Conservation (phyloP, 164 flowering plant species). For the Liquidambar formosana region DNA sequence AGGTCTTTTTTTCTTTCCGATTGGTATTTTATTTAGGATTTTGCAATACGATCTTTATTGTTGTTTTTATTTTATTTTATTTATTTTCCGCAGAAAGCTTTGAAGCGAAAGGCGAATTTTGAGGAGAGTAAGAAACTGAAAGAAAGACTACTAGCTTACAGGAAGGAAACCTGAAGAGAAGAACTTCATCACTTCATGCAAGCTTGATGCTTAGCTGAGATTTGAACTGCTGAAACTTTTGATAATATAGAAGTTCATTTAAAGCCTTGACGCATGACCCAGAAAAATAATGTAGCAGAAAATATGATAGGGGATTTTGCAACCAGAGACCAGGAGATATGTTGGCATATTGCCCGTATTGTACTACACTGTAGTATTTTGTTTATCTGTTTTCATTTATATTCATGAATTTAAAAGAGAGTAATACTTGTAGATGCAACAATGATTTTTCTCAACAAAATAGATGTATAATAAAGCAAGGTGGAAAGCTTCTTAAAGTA, state of each 20-base stretch:
- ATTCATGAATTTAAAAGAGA: no score
- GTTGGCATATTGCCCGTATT: no score
- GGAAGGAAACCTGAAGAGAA: conserved; percentile 44
- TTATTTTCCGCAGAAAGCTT: conserved; percentile 67
- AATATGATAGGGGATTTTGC: no score
- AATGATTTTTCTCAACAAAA: no score
- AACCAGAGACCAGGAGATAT: no score
- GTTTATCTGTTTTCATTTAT: no score
- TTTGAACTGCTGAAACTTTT: background rate
- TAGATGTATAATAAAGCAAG: no score
- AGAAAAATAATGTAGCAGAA: background rate
- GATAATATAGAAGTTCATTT: background rate
- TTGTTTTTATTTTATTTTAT: no score
- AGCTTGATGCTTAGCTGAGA: background rate
- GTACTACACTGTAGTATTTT: no score
- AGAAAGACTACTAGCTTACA: conserved; percentile 72
- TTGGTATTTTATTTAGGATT: background rate
- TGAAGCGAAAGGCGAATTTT: conserved; percentile 88
- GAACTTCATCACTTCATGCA: background rate
- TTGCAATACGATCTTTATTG: background rate
- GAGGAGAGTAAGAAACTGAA: conserved; percentile 82
- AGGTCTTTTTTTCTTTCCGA: background rate
- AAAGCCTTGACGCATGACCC: background rate
- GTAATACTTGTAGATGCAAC: no score
- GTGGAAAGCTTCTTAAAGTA: no score